Base-by-base conservation (phyloP, 208 protist species). In the Balamuthia mandrillaris region DNA sequence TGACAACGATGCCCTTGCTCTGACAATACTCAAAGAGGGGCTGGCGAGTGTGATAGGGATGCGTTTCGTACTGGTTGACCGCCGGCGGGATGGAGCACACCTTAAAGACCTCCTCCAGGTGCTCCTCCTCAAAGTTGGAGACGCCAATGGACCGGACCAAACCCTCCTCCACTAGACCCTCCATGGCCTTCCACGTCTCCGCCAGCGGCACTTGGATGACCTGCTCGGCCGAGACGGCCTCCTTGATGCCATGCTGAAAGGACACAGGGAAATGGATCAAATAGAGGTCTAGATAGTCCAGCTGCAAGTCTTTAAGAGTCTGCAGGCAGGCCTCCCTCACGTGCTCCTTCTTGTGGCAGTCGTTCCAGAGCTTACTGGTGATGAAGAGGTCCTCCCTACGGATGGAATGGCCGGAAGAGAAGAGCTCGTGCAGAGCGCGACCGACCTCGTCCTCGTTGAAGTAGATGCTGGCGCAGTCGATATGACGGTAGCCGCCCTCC, bases 301-400 rank as follows among this genome's bases (percentile, higher is more conserved):
- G 5, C 7, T 24, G 35, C 61, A 70, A n/a, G 4, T 70, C 61
- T 39, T 70, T 33, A 10, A 70, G 33, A n/a, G 37, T 70, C 61
- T 70, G 4, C 37, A 12, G 61, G 33, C 33, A 39, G 7, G 61
- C 61, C 35, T 70, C 21, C 6, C 41, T 24, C 6, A 70, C 61
- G 14, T 49, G 61, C 14, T 70, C 61, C 7, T 9, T 12, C 3
- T 39, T 33, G 33, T 70, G 61, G 61, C 47, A 39, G 16, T 33
- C 47, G 33, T 70, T 70, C 61, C 61, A 70, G 27, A 70, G 61
- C 61, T 70, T 70, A n/a, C 37, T 49, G 14, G 61, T 70, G 61
- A 70, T n/a, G 61, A 70, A 70, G 37, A 70, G 33, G 1, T 70
- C 61, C 10, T 45, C 61, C 35, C 61, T 12, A 10, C 5, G 0